Evolutionary conservation across 495 filamentous ascomycete genomes (phyloP), one percentile per base, ranked within the genome.

Genomic region (Xylaria castorea): DNA sequence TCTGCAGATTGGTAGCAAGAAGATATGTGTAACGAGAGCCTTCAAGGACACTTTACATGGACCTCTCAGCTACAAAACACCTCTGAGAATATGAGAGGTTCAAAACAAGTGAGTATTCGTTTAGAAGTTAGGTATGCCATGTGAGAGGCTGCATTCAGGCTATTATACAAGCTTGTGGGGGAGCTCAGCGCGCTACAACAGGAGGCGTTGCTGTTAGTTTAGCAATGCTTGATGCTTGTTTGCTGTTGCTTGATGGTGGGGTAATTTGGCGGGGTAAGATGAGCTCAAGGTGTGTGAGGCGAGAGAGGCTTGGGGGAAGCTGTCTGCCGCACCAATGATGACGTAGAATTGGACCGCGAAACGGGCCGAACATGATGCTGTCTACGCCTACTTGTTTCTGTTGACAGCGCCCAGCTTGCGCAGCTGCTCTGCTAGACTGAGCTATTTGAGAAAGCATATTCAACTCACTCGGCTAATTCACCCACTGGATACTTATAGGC

Each of bases 121-220:
- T 32, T 36, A 38, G 12, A 51, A 22, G 18, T n/a, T n/a, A n/a
- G n/a, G n/a, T 7, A 67, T 9, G 22, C 0, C 32, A 44, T n/a
- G 1, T 12, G 34, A 44, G 62, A 64, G 51, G 69, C 38, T 44
- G 38, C 34, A 71, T 71, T 71, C 70, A 71, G 70, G 70, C 70
- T 71, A 71, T 65, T 71, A 44, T 65, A 71, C 60, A 22, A 32
- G 32, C 3, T 32, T 53, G 68, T 64, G 68, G 57, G 53, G 68
- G 60, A 64, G 58, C 42, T 71, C 46, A 61, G 50, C 44, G 34
- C 25, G 27, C 64, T 66, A 51, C 4, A 38, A 27, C 30, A 51
- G 30, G 12, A 25, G 38, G 38, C n/a, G 14, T 0, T 18, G 20
- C 27, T 4, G 51, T 12, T 57, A 38, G 32, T 40, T 42, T 12